Conservation (phyloP, 768 basidiomycete genomes). For the Lactarius sp. region DNA sequence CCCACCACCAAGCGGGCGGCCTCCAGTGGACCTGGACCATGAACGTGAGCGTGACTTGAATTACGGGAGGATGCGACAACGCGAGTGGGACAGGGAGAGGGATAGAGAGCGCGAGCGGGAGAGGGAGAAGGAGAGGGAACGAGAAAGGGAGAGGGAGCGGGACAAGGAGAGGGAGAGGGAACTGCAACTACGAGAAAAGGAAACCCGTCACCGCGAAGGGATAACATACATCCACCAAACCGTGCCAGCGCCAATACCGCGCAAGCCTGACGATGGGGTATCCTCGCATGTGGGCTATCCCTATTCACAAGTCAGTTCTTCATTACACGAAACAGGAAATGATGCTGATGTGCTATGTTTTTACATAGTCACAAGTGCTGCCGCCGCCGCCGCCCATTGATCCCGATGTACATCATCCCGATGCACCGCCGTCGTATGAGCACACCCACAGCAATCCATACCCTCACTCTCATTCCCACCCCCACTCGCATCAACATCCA, state of each 20-base stretch:
- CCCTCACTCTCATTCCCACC: slow-evolving; percentile 11
- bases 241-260: slow-evolving; percentile 18
- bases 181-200: slow-evolving; percentile 25
- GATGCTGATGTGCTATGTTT: background rate
- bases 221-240: slow-evolving; percentile 26
- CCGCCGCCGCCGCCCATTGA: slow-evolving; percentile 7
- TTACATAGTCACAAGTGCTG: background rate
- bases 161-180: slow-evolving; percentile 28
- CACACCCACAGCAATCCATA: slow-evolving; percentile 14
- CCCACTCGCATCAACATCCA: slow-evolving; percentile 8
- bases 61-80: slow-evolving; percentile 30
- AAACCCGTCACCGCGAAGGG: slow-evolving; percentile 27
- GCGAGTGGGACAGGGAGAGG: slow-evolving; percentile 25
- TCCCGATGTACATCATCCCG: slow-evolving; percentile 7
- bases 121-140: slow-evolving; percentile 26
- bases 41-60: slow-evolving; percentile 29
- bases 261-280: slow-evolving; percentile 18
- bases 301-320: slow-evolving; percentile 7
- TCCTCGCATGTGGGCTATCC: slow-evolving; percentile 9
- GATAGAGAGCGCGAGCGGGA: slow-evolving; percentile 22
- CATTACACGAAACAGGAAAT: background rate
- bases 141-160: slow-evolving; percentile 19
- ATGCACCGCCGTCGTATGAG: slow-evolving; percentile 20
- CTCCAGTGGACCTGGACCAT: slow-evolving; percentile 31
- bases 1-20: slow-evolving; percentile 25